phyloP scores from a whole-genome alignment of 106 monocot species.

The Dendrobium chrysotoxum region DNA sequence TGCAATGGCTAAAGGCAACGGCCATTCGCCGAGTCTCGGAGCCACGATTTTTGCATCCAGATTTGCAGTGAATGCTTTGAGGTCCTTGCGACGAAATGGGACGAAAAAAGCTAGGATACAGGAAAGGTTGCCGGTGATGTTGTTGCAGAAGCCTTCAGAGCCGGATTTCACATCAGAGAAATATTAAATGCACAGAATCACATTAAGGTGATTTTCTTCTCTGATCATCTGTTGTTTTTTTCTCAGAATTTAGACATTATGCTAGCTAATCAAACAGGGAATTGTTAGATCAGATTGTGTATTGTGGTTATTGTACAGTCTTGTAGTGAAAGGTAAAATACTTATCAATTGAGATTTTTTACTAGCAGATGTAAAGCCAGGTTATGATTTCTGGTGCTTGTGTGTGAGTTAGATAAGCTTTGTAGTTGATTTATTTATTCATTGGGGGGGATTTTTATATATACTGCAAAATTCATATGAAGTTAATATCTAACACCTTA shows the following conservation, averaged over 20 bases:
- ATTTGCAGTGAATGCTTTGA: slow-evolving; percentile 33
- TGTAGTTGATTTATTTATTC: too few relatives aligned
- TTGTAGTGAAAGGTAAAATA: too few relatives aligned
- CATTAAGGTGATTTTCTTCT: neutral
- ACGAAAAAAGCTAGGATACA: slow-evolving; percentile 23
- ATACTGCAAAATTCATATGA: too few relatives aligned
- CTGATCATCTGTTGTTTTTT: neutral
- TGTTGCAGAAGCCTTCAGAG: slow-evolving; percentile 54
- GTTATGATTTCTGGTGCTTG: too few relatives aligned
- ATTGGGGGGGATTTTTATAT: too few relatives aligned
- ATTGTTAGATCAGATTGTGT: too few relatives aligned
- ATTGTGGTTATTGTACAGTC: too few relatives aligned
- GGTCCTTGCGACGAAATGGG: slow-evolving; percentile 21
- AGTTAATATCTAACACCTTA: too few relatives aligned
- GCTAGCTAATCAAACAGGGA: too few relatives aligned
- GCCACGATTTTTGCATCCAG: slow-evolving; percentile 47
- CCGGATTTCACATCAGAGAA: slow-evolving; percentile 46
- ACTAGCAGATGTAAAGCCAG: too few relatives aligned
- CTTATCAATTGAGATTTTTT: too few relatives aligned
- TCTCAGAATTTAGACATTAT: neutral
- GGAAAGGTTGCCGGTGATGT: slow-evolving; percentile 41
- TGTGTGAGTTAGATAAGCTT: too few relatives aligned
- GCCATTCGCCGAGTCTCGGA: slow-evolving; percentile 34
- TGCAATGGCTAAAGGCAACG: slow-evolving; percentile 16
- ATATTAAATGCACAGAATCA: neutral